phyloP scores from a whole-genome alignment of 2,329 filamentous ascomycete species.

The Penicillium sp. region DNA sequence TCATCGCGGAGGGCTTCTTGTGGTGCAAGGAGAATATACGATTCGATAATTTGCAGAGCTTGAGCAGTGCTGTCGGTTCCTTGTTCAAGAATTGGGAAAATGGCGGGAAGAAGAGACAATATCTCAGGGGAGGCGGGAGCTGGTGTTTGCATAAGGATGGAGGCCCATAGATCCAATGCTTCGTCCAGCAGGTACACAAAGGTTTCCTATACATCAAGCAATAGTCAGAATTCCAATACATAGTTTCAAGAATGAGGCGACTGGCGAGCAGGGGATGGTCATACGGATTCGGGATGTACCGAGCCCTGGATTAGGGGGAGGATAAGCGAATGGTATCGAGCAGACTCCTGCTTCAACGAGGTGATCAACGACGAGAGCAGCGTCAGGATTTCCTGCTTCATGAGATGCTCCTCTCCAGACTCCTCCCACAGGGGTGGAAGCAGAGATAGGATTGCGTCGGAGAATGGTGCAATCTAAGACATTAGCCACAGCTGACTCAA shows the following conservation, averaged over 20 bases:
- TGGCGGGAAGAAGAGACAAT: constrained; percentile 60
- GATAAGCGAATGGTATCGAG: constrained; percentile 74
- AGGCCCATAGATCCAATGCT: constrained; percentile 82
- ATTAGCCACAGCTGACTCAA: constrained; percentile 1
- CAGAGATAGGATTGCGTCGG: constrained; percentile 76
- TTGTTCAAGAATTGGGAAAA: constrained; percentile 65
- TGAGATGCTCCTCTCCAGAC: constrained; percentile 80
- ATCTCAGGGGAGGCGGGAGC: constrained; percentile 60
- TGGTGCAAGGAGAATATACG: constrained; percentile 66
- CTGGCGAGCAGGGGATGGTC: too few species aligned
- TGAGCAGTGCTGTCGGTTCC: constrained; percentile 62
- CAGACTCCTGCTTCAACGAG: constrained; percentile 75
- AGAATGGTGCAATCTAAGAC: constrained; percentile 58
- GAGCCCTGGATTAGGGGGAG: constrained; percentile 79
- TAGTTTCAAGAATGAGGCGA: too few species aligned
- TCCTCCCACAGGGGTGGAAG: constrained; percentile 81
- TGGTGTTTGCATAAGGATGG: constrained; percentile 66
- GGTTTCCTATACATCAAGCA: constrained; percentile 46
- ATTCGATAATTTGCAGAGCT: constrained; percentile 64
- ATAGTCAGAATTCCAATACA: neutral
- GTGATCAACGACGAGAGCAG: constrained; percentile 81
- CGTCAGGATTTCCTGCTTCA: constrained; percentile 89
- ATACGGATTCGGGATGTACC: constrained; percentile 69
- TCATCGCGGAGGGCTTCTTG: constrained; percentile 44
- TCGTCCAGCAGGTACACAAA: constrained; percentile 87